phyloP scores from a whole-genome alignment of 1,139 yeast genomes.

The Kodamaea fungicola region DNA sequence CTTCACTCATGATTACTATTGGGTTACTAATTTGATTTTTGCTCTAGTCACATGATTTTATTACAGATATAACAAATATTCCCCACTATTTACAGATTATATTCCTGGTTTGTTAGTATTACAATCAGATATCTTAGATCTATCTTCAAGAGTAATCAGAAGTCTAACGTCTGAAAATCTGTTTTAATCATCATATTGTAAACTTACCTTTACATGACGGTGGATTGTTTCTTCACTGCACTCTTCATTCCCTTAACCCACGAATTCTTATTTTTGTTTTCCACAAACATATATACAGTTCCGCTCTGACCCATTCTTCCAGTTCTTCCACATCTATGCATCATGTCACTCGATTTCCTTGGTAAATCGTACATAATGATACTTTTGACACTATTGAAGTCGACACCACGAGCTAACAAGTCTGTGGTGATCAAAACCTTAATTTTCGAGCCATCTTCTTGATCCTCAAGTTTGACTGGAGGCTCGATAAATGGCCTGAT shows the following conservation, averaged over 20 bases:
- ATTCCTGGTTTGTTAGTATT: neutral
- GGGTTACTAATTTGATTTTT: no score
- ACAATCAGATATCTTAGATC: slow-evolving; percentile 24
- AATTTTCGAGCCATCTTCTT: slow-evolving; percentile 24
- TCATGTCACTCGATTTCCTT: slow-evolving; percentile 74
- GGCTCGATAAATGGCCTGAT: slow-evolving; percentile 63
- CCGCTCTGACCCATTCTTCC: slow-evolving; percentile 92
- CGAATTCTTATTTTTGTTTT: slow-evolving; percentile 61
- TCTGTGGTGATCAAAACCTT: slow-evolving; percentile 88
- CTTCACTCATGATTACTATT: no score
- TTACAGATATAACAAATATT: no score
- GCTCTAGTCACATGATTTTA: no score
- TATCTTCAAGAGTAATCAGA: slow-evolving; percentile 27
- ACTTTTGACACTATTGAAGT: slow-evolving; percentile 78
- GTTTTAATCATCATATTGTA: slow-evolving; percentile 25
- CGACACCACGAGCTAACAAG: slow-evolving; percentile 83
- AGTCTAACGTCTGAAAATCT: slow-evolving; percentile 31
- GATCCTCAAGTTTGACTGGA: slow-evolving; percentile 39
- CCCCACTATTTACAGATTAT: slow-evolving; percentile 1
- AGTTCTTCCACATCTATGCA: slow-evolving; percentile 92
- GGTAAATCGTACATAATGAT: slow-evolving; percentile 87
- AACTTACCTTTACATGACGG: slow-evolving; percentile 8
- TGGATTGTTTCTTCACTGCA: slow-evolving; percentile 55
- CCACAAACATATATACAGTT: slow-evolving; percentile 71
- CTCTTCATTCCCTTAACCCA: slow-evolving; percentile 86